Evolutionary conservation across 768 basidiomycete species (phyloP), one percentile per base, ranked within the genome.

Genomic region (Lactarius sanguifluus): DNA sequence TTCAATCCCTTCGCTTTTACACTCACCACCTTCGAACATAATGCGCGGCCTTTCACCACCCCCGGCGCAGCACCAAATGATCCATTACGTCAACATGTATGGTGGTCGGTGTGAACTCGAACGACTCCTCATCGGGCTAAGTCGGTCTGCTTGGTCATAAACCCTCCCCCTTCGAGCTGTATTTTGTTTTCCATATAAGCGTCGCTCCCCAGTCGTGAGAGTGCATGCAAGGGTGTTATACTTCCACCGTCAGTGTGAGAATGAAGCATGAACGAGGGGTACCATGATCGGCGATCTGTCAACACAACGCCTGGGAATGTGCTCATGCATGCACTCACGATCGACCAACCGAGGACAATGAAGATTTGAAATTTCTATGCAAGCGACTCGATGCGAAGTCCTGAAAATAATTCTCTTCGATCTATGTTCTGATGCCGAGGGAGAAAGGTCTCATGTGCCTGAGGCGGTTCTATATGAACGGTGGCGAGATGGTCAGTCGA

Each of bases 81-180:
- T 52, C 52, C 52, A 59, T 67, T 64, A 67, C 62, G 66, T 67
- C 66, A 67, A 67, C 54, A 28, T 40, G 20, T 40, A 59, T 71
- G 50, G 23, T 71, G 50, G 23, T 6, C 12, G 50, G 23, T 52
- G 13, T 25, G 25, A 16, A 52, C 50, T 15, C 25, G 25, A 52
- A 52, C 50, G 6, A 25, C 25, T 5, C 25, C 47, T 50, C 47
- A 50, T 50, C 47, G 23, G 47, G 47, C 47, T n/a, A 50, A 50
- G 47, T 23, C 12, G 5, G 25, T 23, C 50, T 52, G 50, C 50
- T 52, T 25, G 50, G 50, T 52, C 50, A 50, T 23, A 12, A 45
- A 50, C 23, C 23, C 23, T 5, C 13, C 50, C 36, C 23, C 12
- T 50, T 50, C 50, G 25, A 13, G 25, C 15, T 25, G 13, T 3